phyloP scores from a whole-genome alignment of 768 basidiomycete species.

The Psilocybe sp. region DNA sequence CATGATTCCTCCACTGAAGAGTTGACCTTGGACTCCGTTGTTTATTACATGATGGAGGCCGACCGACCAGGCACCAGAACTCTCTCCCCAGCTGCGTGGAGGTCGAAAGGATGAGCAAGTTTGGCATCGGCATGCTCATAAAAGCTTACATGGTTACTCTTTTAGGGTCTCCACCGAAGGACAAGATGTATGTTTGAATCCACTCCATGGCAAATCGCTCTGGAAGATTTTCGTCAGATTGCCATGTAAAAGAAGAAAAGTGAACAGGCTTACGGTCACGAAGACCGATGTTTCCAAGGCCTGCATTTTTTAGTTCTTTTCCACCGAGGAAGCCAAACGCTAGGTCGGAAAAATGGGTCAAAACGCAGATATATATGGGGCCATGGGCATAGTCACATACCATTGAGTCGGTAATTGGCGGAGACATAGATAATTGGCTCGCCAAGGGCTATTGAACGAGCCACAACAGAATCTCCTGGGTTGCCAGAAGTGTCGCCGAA shows the following conservation, averaged over 20 bases:
- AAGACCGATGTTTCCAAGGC: conserved; percentile 8
- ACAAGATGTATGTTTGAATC: conserved; percentile 48
- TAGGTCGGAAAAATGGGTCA: neutral
- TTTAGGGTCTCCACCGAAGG: conserved; percentile 50
- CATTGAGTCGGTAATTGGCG: conserved; percentile 9
- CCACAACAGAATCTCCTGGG: conserved; percentile 8
- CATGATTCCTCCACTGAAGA: conserved; percentile 17
- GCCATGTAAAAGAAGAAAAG: too few relatives aligned
- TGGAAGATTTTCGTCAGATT: conserved; percentile 12
- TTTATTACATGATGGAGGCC: conserved; percentile 12
- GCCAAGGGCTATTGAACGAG: conserved; percentile 10
- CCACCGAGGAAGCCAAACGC: conserved; percentile 8
- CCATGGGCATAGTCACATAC: neutral
- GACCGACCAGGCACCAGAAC: conserved; percentile 17
- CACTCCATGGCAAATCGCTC: conserved; percentile 46
- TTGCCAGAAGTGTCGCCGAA: conserved; percentile 4
- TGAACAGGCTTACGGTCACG: conserved; percentile 8
- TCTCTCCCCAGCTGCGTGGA: conserved; percentile 17
- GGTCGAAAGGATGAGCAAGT: too few relatives aligned
- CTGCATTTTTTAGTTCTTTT: conserved; percentile 8
- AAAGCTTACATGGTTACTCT: conserved; percentile 37
- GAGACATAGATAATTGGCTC: conserved; percentile 11
- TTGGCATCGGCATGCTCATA: too few relatives aligned
- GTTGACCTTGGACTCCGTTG: conserved; percentile 10
- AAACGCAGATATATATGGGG: too few relatives aligned